Evolutionary conservation across 2,329 filamentous ascomycete genomes (phyloP).

Genomic region (Xylaria sp.): DNA sequence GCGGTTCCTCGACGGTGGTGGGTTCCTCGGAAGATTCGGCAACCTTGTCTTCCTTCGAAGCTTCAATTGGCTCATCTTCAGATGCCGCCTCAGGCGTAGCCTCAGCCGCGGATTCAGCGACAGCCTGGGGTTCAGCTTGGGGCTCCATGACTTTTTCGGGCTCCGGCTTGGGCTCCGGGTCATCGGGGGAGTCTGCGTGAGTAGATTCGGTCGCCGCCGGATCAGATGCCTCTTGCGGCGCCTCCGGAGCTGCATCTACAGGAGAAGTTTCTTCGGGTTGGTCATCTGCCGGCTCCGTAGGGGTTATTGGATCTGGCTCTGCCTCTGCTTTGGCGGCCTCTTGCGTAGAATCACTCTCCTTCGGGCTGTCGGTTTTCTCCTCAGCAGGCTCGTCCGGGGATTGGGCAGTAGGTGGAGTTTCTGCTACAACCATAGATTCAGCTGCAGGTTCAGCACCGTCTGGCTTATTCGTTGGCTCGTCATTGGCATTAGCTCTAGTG

Average conservation of each 20-base stretch:
- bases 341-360: slow-evolving; percentile 20
- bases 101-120: neutral
- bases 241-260: slow-evolving; percentile 6
- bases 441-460: slow-evolving; percentile 17
- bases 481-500: neutral
- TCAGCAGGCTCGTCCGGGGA: slow-evolving; percentile 8
- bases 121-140: neutral
- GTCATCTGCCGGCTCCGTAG: slow-evolving; percentile 6
- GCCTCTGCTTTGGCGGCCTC: slow-evolving; percentile 7
- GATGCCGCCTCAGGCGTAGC: neutral
- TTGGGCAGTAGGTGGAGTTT: slow-evolving; percentile 14
- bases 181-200: slow-evolving; percentile 24
- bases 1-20: too few species aligned
- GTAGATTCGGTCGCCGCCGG: neutral
- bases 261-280: slow-evolving; percentile 9
- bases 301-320: slow-evolving; percentile 2
- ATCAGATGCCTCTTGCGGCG: slow-evolving; percentile 23
- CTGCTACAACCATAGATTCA: slow-evolving; percentile 7
- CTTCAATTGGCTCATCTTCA: slow-evolving; percentile 5
- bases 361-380: neutral
- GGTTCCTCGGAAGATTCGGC: slow-evolving; percentile 15
- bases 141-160: neutral
- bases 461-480: slow-evolving; percentile 26
- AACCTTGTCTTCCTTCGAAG: neutral
- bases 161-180: slow-evolving; percentile 8